Evolutionary conservation across 2,329 filamentous ascomycete species (phyloP), one percentile per base, ranked within the genome.

Genomic region (Verticillium nonalfalfae): DNA sequence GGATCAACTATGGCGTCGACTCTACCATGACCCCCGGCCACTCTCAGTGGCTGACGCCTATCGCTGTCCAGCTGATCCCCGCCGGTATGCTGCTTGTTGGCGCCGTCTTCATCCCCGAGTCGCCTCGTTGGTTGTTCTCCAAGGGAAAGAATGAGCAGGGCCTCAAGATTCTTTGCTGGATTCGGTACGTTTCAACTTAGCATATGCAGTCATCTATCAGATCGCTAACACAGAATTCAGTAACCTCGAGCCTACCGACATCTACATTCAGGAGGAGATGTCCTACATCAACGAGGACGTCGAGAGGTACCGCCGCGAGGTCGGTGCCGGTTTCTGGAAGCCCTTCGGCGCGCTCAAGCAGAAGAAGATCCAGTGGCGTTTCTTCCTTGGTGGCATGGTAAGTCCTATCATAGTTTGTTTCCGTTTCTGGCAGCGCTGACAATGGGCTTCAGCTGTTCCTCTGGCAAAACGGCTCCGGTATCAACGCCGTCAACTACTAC

Each of bases 401-500:
- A 50, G n/a, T 34, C 40, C n/a, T 3, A 21, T 21, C 7, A 9
- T 21, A 5, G 9, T 11, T 13, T 7, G 21, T 11, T 50, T 13
- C 45, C 9, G 9, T 50, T 9, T 7, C 11, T n/a, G 3, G 21
- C 18, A 21, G 7, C n/a, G 45, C 45, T 50, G 7, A 50, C 45
- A 5, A 21, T 4, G 13, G 6, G 5, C 13, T 40, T 9, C n/a
- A 61, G 68, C 80, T 94, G 21, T 93, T 93, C 79, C 77, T 93
- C 59, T 92, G 87, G 81, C 90, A 94, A 74, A 94, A 94, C 68
- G 87, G 87, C 58, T 81, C 78, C 3, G 40, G n/a, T 2, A 92
- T 92, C 76, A 92, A 92, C 67, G 89, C 89, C 21, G 88, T 90
- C 76, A 92, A 91, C 77, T 92, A 91, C 75, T 91, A 89, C 73